These are phyloP conservation scores for Oidiodendron maius DNA, from an alignment of 495 filamentous ascomycete genomes.

Conservation along the genomic window DNA sequence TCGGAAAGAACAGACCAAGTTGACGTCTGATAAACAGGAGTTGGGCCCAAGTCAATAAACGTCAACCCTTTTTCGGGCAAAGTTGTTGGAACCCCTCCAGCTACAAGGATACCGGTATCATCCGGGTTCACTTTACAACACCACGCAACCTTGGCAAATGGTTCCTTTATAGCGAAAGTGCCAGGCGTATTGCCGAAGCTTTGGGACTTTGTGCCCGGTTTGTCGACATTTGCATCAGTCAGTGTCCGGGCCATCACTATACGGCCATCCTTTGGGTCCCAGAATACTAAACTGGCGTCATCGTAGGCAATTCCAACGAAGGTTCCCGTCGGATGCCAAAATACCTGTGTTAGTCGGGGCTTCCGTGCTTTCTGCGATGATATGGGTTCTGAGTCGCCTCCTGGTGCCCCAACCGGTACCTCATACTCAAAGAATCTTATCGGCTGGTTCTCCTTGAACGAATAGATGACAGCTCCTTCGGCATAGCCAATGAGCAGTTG, in stretches of 20 bases:
- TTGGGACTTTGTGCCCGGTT: slow-evolving; percentile 31
- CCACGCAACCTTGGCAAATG: slow-evolving; percentile 76
- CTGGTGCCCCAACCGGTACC: slow-evolving; percentile 75
- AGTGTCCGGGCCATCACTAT: slow-evolving; percentile 79
- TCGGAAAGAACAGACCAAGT: slow-evolving; percentile 74
- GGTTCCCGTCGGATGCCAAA: slow-evolving; percentile 94
- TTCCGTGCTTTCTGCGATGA: slow-evolving; percentile 45
- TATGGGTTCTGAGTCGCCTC: slow-evolving; percentile 56
- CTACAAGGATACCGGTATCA: slow-evolving; percentile 83
- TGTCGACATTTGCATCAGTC: slow-evolving; percentile 62
- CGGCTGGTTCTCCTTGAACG: slow-evolving; percentile 80
- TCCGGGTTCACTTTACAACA: slow-evolving; percentile 80
- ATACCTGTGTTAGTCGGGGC: slow-evolving; percentile 68
- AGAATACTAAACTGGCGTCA: slow-evolving; percentile 83
- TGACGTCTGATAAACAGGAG: slow-evolving; percentile 85
- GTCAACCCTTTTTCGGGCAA: slow-evolving; percentile 68
- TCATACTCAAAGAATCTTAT: slow-evolving; percentile 78
- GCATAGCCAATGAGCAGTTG: slow-evolving; percentile 81
- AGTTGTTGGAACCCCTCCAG: slow-evolving; percentile 65
- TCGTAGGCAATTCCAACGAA: slow-evolving; percentile 86
- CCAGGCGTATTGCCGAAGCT: slow-evolving; percentile 28
- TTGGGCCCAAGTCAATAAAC: slow-evolving; percentile 82
- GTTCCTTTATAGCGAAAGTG: slow-evolving; percentile 53
- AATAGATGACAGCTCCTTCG: slow-evolving; percentile 81
- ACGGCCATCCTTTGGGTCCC: slow-evolving; percentile 90